Percentiles rank a stretch among this genome's conserved stretches.
phyloP scores from a whole-genome alignment of 2,329 filamentous ascomycete genomes.

The Periglandula ipomoeae region DNA sequence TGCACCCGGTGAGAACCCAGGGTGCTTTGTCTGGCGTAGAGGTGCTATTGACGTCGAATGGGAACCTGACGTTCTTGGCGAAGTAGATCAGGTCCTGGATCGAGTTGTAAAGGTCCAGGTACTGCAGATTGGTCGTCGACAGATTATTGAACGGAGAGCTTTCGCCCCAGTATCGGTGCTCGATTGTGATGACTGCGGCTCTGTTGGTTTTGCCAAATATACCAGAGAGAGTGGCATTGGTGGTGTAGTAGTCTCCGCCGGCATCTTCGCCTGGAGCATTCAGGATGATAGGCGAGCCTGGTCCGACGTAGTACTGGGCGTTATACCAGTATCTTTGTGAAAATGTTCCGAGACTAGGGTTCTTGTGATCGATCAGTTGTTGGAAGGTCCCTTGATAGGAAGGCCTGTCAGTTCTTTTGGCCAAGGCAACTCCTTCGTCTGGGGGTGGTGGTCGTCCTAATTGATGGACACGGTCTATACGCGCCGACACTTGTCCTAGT shows the following conservation, averaged over 20 bases:
- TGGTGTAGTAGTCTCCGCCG: conserved; percentile 48
- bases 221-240: conserved; percentile 61
- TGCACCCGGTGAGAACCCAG: conserved; percentile 70
- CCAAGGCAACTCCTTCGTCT: too few species aligned
- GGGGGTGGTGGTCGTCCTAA: too few species aligned
- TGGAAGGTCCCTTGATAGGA: conserved; percentile 26
- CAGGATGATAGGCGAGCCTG: conserved; percentile 69
- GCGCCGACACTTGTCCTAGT: too few species aligned
- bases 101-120: conserved; percentile 69
- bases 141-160: conserved; percentile 59
- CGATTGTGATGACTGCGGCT: conserved; percentile 66
- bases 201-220: conserved; percentile 56
- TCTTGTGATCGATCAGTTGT: conserved; percentile 49
- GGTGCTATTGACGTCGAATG: conserved; percentile 55
- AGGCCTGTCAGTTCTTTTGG: too few species aligned
- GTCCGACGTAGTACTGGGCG: conserved; percentile 58
- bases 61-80: conserved; percentile 58
- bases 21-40: conserved; percentile 56
- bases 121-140: conserved; percentile 57
- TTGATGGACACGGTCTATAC: too few species aligned
- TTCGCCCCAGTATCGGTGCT: conserved; percentile 75
- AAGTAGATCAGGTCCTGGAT: conserved; percentile 71
- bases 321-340: conserved; percentile 73
- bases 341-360: conserved; percentile 50
- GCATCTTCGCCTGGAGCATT: conserved; percentile 56